A percentile compares a stretch with the other conserved stretches of the same genome.
Evolutionary conservation across 768 basidiomycete genomes (phyloP).

Genomic region (Tulasnella sp.): DNA sequence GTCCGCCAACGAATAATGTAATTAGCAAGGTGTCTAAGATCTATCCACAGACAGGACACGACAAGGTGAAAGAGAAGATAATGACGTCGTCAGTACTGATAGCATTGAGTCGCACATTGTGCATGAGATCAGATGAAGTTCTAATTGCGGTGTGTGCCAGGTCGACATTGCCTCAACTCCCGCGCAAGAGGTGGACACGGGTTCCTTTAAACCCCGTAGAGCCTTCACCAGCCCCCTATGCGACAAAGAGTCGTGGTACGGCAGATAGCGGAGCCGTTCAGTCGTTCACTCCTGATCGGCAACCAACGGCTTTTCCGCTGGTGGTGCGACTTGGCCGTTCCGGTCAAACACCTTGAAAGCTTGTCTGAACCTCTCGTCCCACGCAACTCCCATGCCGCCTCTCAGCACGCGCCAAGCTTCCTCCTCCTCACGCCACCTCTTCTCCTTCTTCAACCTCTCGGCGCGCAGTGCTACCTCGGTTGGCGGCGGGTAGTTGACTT

Average conservation of each 20-base stretch:
- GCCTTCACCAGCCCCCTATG: not conserved
- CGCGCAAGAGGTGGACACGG: not conserved
- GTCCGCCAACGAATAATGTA: not conserved
- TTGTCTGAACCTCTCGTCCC: slow-evolving; percentile 74
- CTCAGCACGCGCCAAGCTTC: slow-evolving; percentile 79
- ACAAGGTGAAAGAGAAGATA: not conserved
- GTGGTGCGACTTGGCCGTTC: slow-evolving; percentile 20
- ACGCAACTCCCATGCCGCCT: slow-evolving; percentile 63
- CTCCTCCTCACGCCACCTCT: slow-evolving; percentile 78
- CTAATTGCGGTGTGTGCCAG: not conserved
- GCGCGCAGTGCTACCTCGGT: slow-evolving; percentile 88
- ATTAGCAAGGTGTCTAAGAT: not conserved
- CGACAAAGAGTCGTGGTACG: not conserved
- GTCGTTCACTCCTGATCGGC: not conserved
- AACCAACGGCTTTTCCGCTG: not conserved
- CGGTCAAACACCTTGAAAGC: slow-evolving; percentile 62
- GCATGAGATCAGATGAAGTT: not conserved
- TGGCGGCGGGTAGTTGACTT: slow-evolving; percentile 72
- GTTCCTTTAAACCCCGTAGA: not conserved
- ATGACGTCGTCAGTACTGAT: not conserved
- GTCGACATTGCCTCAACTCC: slow-evolving; percentile 14
- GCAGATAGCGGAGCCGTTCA: not conserved
- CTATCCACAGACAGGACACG: not conserved
- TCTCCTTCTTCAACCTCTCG: slow-evolving; percentile 75
- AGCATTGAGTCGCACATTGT: not conserved